Evolutionary conservation across 257 asterid species (phyloP).

Genomic region (Echium plantagineum): DNA sequence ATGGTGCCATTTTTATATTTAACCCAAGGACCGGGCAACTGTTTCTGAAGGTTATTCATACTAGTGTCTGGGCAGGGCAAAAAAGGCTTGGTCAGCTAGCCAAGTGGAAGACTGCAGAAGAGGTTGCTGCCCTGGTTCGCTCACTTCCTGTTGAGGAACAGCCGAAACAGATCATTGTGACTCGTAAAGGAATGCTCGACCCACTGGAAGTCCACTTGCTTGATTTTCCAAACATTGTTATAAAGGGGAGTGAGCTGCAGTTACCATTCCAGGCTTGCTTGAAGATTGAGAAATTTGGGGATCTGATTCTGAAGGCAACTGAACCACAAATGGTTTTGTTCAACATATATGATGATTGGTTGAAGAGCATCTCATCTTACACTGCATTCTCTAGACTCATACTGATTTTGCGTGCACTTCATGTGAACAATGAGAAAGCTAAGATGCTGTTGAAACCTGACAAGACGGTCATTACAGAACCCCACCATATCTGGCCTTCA

Average conservation of each 20-base stretch:
- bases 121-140: slow-evolving; percentile 94
- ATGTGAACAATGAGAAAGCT: slow-evolving; percentile 91
- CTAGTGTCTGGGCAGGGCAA: slow-evolving; percentile 99
- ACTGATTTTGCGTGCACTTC: slow-evolving; percentile 84
- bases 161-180: slow-evolving; percentile 92
- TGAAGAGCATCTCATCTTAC: slow-evolving; percentile 87
- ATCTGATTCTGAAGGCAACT: slow-evolving; percentile 90
- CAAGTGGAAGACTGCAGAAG: slow-evolving; percentile 99
- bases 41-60: slow-evolving; percentile 94
- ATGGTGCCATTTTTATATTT: slow-evolving; percentile 94
- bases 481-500: slow-evolving; percentile 99
- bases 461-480: slow-evolving; percentile 81
- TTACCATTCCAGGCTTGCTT: slow-evolving; percentile 98
- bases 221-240: slow-evolving; percentile 93
- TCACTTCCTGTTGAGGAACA: slow-evolving; percentile 97
- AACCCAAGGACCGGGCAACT: slow-evolving; percentile 97
- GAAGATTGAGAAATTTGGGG: slow-evolving; percentile 98
- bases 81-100: slow-evolving; percentile 98
- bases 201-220: slow-evolving; percentile 97
- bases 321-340: slow-evolving; percentile 98
- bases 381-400: slow-evolving; percentile 96
- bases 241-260: slow-evolving; percentile 98
- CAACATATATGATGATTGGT: slow-evolving; percentile 97
- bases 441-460: slow-evolving; percentile 98
- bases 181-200: slow-evolving; percentile 98